These are phyloP conservation scores for Scleromitrula shiraiana DNA, from an alignment of 2,329 filamentous ascomycete genomes.

Conservation along the genomic window DNA sequence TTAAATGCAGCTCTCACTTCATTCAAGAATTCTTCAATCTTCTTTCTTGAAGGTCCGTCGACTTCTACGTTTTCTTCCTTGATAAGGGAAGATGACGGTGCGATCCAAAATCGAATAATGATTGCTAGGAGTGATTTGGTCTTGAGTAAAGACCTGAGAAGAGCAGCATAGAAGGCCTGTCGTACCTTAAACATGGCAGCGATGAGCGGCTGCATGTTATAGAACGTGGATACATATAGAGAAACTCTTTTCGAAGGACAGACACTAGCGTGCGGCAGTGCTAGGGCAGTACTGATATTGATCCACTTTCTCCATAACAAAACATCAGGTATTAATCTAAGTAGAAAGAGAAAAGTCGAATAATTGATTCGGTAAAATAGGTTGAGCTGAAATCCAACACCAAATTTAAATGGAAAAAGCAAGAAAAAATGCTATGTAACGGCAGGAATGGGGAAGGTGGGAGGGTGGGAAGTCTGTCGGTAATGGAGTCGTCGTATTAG, in stretches of 20 bases:
- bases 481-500: neutral
- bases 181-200: conserved; percentile 50
- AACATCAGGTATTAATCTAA: neutral
- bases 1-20: conserved; percentile 48
- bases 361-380: neutral
- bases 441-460: neutral
- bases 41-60: conserved; percentile 13
- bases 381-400: neutral
- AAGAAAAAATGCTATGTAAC: neutral
- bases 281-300: conserved; percentile 2
- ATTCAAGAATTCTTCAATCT: conserved; percentile 40
- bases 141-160: conserved; percentile 48
- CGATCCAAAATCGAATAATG: conserved; percentile 47
- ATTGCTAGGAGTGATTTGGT: conserved; percentile 53
- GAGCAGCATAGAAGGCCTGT: conserved; percentile 45
- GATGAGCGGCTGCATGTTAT: conserved; percentile 41
- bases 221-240: conserved; percentile 27
- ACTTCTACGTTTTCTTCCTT: conserved; percentile 18
- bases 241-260: conserved; percentile 9
- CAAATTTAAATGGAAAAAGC: neutral
- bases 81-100: conserved; percentile 19
- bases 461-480: neutral
- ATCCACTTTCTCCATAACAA: conserved; percentile 2
- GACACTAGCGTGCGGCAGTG: conserved; percentile 13
- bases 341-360: neutral